Evolutionary conservation across 192 early-diverging fungal species (phyloP).

Genomic region (Coemansia sp.): DNA sequence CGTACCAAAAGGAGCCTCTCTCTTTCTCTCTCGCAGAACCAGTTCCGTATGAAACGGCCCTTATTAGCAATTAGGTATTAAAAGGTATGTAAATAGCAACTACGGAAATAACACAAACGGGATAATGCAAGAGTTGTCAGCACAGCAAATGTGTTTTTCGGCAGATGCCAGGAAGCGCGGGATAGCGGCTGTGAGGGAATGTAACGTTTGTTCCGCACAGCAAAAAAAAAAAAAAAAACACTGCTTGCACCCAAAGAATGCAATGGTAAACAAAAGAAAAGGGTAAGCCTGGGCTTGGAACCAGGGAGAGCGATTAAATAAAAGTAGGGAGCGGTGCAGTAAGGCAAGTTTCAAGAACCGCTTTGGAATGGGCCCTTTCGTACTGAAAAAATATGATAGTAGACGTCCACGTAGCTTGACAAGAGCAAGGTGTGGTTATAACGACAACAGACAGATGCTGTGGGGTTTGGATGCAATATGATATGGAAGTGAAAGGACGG

Average conservation of each 20-base stretch:
- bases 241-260: conserved; percentile 9
- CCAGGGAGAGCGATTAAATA: conserved; percentile 1
- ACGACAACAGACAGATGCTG: not conserved
- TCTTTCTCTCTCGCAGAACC: not conserved
- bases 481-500: not conserved
- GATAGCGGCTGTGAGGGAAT: not conserved
- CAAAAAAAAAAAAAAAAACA: not conserved
- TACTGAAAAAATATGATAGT: conserved; percentile 1
- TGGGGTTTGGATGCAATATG: not conserved
- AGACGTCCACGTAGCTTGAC: not conserved
- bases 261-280: conserved; percentile 12
- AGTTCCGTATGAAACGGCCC: not conserved
- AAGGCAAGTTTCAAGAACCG: not conserved
- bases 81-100: conserved; percentile 1
- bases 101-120: not conserved
- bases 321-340: not conserved
- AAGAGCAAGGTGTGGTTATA: not conserved
- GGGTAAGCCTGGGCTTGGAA: not conserved
- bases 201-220: not conserved
- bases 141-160: not conserved
- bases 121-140: not conserved
- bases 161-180: not conserved
- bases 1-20: not conserved
- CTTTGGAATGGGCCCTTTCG: not conserved
- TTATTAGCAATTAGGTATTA: conserved; percentile 5